A percentile compares a stretch with the other conserved stretches of the same genome.
These are phyloP conservation scores for Zoysia japonica DNA, from an alignment of 176 grass and related monocot genomes.

Conservation along the genomic window DNA sequence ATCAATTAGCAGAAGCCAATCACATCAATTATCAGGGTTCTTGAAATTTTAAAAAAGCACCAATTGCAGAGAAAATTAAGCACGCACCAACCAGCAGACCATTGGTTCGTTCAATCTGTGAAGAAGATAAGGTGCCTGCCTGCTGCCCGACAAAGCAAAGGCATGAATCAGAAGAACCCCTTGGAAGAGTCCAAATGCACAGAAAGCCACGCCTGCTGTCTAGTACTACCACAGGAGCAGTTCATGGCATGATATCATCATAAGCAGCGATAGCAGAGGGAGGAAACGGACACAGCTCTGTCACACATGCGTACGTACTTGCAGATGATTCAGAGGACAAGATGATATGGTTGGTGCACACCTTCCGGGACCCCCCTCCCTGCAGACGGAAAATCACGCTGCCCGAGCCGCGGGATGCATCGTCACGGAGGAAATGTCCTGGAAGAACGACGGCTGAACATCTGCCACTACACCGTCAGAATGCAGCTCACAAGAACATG, in stretches of 20 bases:
- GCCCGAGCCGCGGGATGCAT: conserved; percentile 14
- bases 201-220: conserved; percentile 47
- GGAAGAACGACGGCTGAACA: conserved; percentile 30
- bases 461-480: conserved; percentile 6
- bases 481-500: no score
- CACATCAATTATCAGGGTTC: not conserved
- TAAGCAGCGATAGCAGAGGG: conserved; percentile 2
- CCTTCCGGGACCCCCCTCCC: conserved; percentile 34
- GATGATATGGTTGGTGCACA: conserved; percentile 41
- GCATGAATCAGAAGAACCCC: conserved; percentile 11
- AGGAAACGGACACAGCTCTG: conserved; percentile 14
- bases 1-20: not conserved
- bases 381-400: conserved; percentile 13
- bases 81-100: not conserved
- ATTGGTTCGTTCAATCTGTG: conserved; percentile 28
- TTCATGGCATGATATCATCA: conserved; percentile 27
- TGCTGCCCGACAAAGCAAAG: conserved; percentile 32
- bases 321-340: conserved; percentile 23
- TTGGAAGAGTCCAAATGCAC: conserved; percentile 41
- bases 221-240: conserved; percentile 20
- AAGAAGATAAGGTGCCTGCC: conserved; percentile 25
- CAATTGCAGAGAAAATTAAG: conserved; percentile 6
- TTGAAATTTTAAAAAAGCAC: not conserved
- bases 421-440: conserved; percentile 11
- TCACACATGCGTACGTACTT: not conserved